Conservation (phyloP, 441 rosid species). For the Eugenia klotzschiana region DNA sequence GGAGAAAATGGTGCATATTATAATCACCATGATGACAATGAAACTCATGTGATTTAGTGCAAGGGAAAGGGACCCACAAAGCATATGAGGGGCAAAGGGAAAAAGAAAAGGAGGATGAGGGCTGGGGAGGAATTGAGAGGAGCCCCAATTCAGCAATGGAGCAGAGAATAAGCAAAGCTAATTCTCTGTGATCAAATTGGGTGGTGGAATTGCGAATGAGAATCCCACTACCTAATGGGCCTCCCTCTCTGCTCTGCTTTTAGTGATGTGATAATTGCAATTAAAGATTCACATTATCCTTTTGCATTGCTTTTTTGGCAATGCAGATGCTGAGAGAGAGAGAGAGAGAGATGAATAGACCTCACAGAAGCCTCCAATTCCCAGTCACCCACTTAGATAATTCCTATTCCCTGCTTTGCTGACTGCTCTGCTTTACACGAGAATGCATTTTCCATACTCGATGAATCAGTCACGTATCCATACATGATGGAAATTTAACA, state of each 20-base stretch:
- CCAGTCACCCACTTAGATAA: background rate
- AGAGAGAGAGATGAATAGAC: background rate
- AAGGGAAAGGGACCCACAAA: constrained; percentile 26
- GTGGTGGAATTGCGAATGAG: constrained; percentile 37
- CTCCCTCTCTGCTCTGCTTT: constrained; percentile 2
- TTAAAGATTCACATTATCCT: background rate
- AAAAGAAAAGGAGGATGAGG: background rate
- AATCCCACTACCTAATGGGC: constrained; percentile 28
- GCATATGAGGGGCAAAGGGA: constrained; percentile 12
- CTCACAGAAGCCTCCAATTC: background rate
- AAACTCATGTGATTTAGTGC: constrained; percentile 16
- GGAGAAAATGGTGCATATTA: background rate
- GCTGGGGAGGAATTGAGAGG: background rate
- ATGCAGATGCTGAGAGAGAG: background rate
- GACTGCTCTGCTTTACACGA: background rate
- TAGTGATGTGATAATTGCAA: background rate
- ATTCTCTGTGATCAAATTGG: background rate
- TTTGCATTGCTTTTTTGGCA: background rate
- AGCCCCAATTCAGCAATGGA: constrained; percentile 4
- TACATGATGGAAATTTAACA: background rate
- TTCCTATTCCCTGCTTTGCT: background rate
- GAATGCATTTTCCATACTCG: background rate
- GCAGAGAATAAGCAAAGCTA: background rate
- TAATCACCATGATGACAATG: constrained; percentile 1
- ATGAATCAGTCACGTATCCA: background rate